Percentiles rank a stretch among this genome's conserved stretches.
Conservation (phyloP, 495 filamentous ascomycete species). For the Penicillium waksmanii region DNA sequence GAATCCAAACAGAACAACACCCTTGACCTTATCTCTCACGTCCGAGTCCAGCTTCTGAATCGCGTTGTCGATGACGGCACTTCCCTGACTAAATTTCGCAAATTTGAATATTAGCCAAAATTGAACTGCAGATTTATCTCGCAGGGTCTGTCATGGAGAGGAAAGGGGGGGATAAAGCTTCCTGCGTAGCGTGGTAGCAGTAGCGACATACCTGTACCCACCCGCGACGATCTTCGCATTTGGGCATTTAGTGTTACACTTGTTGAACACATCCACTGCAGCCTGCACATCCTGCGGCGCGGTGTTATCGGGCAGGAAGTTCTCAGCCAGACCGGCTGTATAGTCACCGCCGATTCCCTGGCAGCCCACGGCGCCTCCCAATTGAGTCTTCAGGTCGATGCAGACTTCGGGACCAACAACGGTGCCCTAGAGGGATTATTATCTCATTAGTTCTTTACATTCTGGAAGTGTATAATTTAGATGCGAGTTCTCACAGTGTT, state of each 20-base stretch:
- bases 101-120: neutral
- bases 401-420: constrained; percentile 45
- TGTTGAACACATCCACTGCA: constrained; percentile 36
- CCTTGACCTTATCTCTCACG: constrained; percentile 51
- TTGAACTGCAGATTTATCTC: no score
- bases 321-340: constrained; percentile 29
- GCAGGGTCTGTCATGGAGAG: no score
- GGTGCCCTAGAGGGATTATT: constrained; percentile 31
- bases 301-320: constrained; percentile 29
- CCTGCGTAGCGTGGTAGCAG: no score
- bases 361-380: constrained; percentile 31
- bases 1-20: constrained; percentile 58
- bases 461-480: neutral
- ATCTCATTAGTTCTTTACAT: neutral
- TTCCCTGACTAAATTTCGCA: constrained; percentile 49
- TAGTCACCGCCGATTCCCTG: constrained; percentile 41
- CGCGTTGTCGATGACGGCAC: constrained; percentile 54
- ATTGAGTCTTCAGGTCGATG: constrained; percentile 27
- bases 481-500: constrained; percentile 11
- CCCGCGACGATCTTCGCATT: constrained; percentile 57
- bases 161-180: neutral
- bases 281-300: constrained; percentile 44
- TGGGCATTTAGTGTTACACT: constrained; percentile 50
- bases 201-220: constrained; percentile 47
- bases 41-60: constrained; percentile 42